These are phyloP conservation scores for Cornus kousa DNA, from an alignment of 148 eudicot species.

Conservation along the genomic window DNA sequence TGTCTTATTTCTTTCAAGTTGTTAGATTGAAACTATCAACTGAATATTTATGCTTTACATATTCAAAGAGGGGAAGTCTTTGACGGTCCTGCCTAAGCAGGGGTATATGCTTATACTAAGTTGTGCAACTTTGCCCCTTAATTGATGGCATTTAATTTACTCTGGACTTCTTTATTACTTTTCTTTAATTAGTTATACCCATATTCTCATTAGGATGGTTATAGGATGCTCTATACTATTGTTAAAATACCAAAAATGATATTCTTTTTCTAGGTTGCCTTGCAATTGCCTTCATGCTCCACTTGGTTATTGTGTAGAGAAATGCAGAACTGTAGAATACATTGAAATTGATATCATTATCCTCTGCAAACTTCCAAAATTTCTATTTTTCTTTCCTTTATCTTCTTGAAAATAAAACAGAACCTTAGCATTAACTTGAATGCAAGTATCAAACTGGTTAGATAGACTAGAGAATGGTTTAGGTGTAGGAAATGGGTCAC, in stretches of 20 bases:
- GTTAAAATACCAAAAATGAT: neutral
- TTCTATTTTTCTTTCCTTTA: neutral
- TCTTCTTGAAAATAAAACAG: neutral
- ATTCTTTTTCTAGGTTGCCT: neutral
- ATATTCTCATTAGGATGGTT: neutral
- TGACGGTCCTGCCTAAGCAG: slow-evolving; percentile 78
- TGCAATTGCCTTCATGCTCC: neutral
- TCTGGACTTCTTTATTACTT: neutral
- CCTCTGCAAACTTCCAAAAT: neutral
- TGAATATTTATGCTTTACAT: slow-evolving; percentile 97
- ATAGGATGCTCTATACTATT: neutral
- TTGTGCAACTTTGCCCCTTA: slow-evolving; percentile 28
- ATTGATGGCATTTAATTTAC: slow-evolving; percentile 2
- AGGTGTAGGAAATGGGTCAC: neutral
- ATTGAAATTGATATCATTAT: neutral
- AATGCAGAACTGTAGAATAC: neutral
- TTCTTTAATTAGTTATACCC: neutral
- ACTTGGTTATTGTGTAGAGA: neutral
- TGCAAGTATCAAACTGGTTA: neutral
- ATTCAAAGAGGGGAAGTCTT: slow-evolving; percentile 90
- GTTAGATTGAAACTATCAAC: slow-evolving; percentile 89
- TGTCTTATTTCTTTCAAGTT: slow-evolving; percentile 43
- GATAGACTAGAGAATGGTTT: neutral
- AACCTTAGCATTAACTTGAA: neutral
- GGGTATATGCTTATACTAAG: slow-evolving; percentile 92